phyloP scores from a whole-genome alignment of 2,329 filamentous ascomycete species.

The Xylariaceae sp. region DNA sequence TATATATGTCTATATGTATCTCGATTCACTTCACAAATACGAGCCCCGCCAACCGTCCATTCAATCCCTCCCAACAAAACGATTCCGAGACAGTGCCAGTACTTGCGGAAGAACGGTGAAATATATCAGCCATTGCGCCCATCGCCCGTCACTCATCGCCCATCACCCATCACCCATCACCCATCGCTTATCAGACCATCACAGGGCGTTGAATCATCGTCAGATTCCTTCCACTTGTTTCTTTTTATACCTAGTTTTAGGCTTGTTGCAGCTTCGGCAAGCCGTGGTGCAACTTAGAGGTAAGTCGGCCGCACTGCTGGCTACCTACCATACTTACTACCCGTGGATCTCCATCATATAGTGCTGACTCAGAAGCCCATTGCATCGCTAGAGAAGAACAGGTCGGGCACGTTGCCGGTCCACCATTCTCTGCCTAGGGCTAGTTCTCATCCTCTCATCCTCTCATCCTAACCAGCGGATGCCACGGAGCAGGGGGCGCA shows the following conservation, averaged over 20 bases:
- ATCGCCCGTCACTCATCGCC: not conserved
- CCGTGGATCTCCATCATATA: conserved; percentile 19
- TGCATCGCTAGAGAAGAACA: conserved; percentile 17
- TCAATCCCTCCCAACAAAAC: conserved; percentile 8
- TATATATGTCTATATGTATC: not conserved
- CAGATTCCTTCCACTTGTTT: not conserved
- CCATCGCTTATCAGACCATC: not conserved
- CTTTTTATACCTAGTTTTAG: conserved; percentile 9
- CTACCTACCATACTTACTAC: conserved; percentile 7
- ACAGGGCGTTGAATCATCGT: not conserved
- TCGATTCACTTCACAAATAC: conserved; percentile 8
- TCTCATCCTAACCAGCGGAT: conserved; percentile 22
- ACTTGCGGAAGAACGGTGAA: conserved; percentile 6
- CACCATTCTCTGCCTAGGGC: conserved; percentile 14
- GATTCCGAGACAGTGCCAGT: conserved; percentile 15
- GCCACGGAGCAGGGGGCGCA: conserved; percentile 25
- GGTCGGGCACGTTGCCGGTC: conserved; percentile 14
- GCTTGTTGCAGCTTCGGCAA: conserved; percentile 10
- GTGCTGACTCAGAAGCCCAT: conserved; percentile 27
- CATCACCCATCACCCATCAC: not conserved
- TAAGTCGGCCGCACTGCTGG: conserved; percentile 26
- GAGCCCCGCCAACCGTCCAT: conserved; percentile 7
- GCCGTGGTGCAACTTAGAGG: conserved; percentile 22
- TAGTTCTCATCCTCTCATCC: not conserved
- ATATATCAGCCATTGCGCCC: conserved; percentile 1